Evolutionary conservation across 1,139 yeast species (phyloP).

Genomic region (Yamadazyma pseudoaaseri): DNA sequence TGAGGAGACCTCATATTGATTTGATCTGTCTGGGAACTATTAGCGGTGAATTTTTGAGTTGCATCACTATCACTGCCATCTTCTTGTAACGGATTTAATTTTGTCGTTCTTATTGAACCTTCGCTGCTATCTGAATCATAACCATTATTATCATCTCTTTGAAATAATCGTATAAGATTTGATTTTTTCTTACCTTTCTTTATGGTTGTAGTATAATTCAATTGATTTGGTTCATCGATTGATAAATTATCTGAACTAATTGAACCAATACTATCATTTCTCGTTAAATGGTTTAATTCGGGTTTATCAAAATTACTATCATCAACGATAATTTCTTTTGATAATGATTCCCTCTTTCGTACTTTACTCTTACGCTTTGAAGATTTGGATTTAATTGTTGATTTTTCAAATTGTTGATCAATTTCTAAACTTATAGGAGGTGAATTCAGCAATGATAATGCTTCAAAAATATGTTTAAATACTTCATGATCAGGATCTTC

Average conservation of each 20-base stretch:
- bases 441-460: slow-evolving; percentile 20
- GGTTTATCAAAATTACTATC: slow-evolving; percentile 1
- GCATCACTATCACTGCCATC: slow-evolving; percentile 13
- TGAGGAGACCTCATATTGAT: not conserved
- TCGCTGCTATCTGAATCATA: slow-evolving; percentile 11
- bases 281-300: not conserved
- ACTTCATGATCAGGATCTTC: slow-evolving; percentile 12
- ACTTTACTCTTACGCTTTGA: slow-evolving; percentile 9
- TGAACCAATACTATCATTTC: slow-evolving; percentile 1
- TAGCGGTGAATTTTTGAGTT: slow-evolving; percentile 15
- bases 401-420: not conserved
- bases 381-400: not conserved
- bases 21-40: not conserved
- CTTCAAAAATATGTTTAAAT: slow-evolving; percentile 12
- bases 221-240: not conserved
- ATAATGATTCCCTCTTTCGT: slow-evolving; percentile 7
- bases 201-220: slow-evolving; percentile 1
- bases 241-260: not conserved
- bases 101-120: slow-evolving; percentile 15
- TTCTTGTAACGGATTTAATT: slow-evolving; percentile 5
- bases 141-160: slow-evolving; percentile 10
- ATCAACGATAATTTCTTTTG: not conserved
- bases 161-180: slow-evolving; percentile 12
- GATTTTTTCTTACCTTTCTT: slow-evolving; percentile 8
- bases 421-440: slow-evolving; percentile 28